These are phyloP conservation scores for Mytilinidion resinicola DNA, from an alignment of 495 filamentous ascomycete genomes.

Conservation along the genomic window DNA sequence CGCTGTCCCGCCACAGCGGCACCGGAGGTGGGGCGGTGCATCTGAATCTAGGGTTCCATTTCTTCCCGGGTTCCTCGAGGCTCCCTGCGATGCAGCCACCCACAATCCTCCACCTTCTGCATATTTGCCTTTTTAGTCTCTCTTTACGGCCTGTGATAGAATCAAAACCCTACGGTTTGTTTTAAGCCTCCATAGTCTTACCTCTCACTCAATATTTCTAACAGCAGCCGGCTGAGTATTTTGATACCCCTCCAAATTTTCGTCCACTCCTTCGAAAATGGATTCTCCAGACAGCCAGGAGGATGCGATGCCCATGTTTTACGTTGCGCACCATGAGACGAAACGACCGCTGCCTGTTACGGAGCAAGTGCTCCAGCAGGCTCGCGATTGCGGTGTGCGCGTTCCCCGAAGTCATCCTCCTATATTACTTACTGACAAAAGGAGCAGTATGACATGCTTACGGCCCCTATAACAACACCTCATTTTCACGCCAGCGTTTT, in stretches of 20 bases:
- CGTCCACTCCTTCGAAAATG: conserved; percentile 8
- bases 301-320: conserved; percentile 59
- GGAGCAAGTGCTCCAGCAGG: conserved; percentile 55
- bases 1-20: no score
- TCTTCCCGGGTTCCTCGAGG: no score
- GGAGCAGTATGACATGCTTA: conserved; percentile 84
- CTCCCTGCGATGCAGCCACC: no score
- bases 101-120: no score
- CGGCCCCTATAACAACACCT: conserved; percentile 76
- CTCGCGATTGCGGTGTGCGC: conserved; percentile 59
- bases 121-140: no score
- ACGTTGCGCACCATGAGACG: conserved; percentile 78
- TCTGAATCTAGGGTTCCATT: no score
- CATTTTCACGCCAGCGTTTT: conserved; percentile 75
- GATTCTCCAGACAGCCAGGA: conserved; percentile 42
- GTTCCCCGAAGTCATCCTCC: background rate
- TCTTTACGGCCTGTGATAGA: no score
- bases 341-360: conserved; percentile 56
- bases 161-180: no score
- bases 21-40: no score
- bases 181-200: background rate
- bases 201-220: background rate
- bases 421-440: conserved; percentile 7
- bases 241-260: background rate
- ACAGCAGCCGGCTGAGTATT: background rate